A percentile compares a stretch with the other conserved stretches of the same genome.
Evolutionary conservation across 768 basidiomycete species (phyloP).

Genomic region (Tremella mesenterica): DNA sequence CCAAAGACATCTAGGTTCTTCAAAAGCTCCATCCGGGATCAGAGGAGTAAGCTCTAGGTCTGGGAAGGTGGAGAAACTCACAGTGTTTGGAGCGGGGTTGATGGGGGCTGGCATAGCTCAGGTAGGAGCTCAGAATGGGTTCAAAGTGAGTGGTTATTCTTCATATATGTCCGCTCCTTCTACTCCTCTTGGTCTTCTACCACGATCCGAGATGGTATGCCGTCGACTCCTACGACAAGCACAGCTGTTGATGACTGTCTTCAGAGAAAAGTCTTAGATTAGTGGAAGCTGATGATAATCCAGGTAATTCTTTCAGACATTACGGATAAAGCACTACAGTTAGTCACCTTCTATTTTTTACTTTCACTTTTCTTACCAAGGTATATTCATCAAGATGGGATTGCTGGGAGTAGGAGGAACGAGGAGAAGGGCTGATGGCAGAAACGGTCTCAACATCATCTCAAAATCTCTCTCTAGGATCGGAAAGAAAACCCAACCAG

Average conservation of each 20-base stretch:
- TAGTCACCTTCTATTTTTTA: constrained; percentile 5
- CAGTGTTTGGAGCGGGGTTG: constrained; percentile 47
- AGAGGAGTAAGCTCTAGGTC: too few relatives aligned
- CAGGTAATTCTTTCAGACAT: constrained; percentile 46
- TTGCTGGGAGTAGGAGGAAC: not conserved
- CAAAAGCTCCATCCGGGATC: not conserved
- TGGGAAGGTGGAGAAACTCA: constrained; percentile 38
- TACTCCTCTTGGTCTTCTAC: not conserved
- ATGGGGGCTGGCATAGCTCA: constrained; percentile 49
- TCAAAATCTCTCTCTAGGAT: constrained; percentile 45
- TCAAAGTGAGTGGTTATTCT: constrained; percentile 39
- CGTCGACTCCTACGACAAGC: not conserved
- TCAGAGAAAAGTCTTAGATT: too few relatives aligned
- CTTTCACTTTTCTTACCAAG: too few relatives aligned
- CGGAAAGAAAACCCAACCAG: constrained; percentile 43
- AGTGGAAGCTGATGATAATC: not conserved
- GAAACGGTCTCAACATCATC: constrained; percentile 46
- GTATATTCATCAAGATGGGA: not conserved
- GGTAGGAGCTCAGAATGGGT: constrained; percentile 46
- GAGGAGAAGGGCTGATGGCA: constrained; percentile 1
- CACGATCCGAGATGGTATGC: not conserved
- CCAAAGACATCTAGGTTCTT: constrained; percentile 5
- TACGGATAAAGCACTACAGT: constrained; percentile 42
- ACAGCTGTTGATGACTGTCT: not conserved
- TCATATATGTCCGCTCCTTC: not conserved